Evolutionary conservation across 805 yeast species (phyloP).

Genomic region (Spencermartinsiella europaea): DNA sequence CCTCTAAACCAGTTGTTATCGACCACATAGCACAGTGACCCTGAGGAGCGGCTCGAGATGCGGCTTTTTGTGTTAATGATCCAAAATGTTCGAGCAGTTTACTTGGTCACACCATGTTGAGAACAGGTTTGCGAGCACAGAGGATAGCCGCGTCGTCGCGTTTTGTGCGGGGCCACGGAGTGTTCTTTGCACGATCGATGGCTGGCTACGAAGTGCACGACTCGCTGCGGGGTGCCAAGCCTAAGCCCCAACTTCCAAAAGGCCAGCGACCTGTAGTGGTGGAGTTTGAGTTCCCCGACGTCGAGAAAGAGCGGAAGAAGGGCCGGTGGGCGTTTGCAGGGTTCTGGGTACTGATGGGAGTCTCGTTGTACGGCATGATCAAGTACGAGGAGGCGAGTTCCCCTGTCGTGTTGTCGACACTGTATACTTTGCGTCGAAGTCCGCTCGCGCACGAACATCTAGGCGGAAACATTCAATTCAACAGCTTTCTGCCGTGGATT

Average conservation of each 20-base stretch:
- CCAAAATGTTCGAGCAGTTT: too few relatives aligned
- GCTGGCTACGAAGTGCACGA: not conserved
- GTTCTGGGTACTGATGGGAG: slow-evolving; percentile 51
- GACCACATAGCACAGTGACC: too few relatives aligned
- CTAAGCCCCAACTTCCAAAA: not conserved
- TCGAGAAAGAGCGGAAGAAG: slow-evolving; percentile 41
- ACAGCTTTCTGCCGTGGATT: slow-evolving; percentile 82
- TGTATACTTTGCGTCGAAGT: slow-evolving; percentile 80
- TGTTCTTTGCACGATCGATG: too few relatives aligned
- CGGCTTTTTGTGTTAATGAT: too few relatives aligned
- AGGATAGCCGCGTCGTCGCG: too few relatives aligned
- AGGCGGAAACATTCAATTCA: slow-evolving; percentile 73
- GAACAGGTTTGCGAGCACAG: too few relatives aligned
- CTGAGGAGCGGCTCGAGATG: too few relatives aligned
- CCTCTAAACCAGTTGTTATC: too few relatives aligned
- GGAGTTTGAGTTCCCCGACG: slow-evolving; percentile 70
- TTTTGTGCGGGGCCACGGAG: too few relatives aligned
- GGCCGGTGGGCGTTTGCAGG: slow-evolving; percentile 50
- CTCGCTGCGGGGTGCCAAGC: not conserved
- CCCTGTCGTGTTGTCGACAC: slow-evolving; percentile 80
- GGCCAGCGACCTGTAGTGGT: slow-evolving; percentile 43
- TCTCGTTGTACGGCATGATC: slow-evolving; percentile 61
- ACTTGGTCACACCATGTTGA: too few relatives aligned
- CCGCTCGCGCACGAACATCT: slow-evolving; percentile 52
- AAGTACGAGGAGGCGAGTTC: slow-evolving; percentile 91